phyloP scores from a whole-genome alignment of 495 filamentous ascomycete species.

The Aspergillus cristatus region DNA sequence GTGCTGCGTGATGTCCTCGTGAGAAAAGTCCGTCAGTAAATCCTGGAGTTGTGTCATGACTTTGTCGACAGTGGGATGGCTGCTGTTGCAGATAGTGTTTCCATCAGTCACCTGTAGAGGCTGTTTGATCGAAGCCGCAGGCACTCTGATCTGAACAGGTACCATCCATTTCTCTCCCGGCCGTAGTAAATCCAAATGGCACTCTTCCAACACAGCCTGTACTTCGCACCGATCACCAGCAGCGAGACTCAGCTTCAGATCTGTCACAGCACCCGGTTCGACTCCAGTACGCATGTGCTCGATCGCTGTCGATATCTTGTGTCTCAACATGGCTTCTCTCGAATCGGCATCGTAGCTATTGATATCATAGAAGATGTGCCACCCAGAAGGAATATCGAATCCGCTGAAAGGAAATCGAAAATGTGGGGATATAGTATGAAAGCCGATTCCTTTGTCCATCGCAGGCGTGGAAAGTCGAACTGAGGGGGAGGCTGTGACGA shows the following conservation, averaged over 20 bases:
- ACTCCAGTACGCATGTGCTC: constrained; percentile 7
- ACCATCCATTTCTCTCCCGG: constrained; percentile 11
- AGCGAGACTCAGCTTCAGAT: constrained; percentile 3
- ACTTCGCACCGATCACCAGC: constrained; percentile 2
- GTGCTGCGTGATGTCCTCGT: constrained; percentile 1
- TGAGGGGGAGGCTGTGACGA: constrained; percentile 11
- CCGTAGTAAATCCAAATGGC: constrained; percentile 1
- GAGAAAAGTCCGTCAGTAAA: constrained; percentile 6
- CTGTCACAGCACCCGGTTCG: constrained; percentile 1
- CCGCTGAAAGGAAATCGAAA: constrained; percentile 4
- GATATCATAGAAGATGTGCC: constrained; percentile 14
- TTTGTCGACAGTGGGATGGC: constrained; percentile 1
- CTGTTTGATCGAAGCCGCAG: constrained; percentile 1
- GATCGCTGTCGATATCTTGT: constrained; percentile 3
- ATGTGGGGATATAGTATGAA: constrained; percentile 14
- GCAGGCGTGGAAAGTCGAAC: constrained; percentile 4
- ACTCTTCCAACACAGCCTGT: constrained; percentile 1
- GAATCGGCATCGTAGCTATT: constrained; percentile 3
- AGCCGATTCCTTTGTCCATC: constrained; percentile 7
- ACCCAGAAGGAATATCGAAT: constrained; percentile 9
- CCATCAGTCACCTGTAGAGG: neutral
- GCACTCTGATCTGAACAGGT: constrained; percentile 1
- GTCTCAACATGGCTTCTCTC: constrained; percentile 1
- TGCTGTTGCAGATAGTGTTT: neutral
- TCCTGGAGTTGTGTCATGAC: constrained; percentile 12